Conservation (phyloP, 139 green algal species). For the Chara braunii region DNA sequence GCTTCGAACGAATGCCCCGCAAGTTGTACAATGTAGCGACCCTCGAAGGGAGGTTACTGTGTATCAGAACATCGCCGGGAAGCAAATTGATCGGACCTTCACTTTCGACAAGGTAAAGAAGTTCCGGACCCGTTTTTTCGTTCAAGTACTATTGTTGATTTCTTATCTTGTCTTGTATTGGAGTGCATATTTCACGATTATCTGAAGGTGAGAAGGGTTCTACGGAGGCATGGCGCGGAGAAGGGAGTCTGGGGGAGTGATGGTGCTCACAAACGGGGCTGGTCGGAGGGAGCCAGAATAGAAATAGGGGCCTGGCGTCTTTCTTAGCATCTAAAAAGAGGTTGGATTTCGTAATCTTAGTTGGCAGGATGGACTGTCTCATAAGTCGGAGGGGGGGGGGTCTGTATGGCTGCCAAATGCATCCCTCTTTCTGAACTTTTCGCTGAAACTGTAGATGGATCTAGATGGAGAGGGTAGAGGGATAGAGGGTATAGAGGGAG, state of each 20-base stretch:
- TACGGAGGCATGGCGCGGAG: background rate
- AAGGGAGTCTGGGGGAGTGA: background rate
- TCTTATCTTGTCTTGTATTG: too few species aligned
- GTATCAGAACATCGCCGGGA: slow-evolving; percentile 66
- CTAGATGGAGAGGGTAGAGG: too few species aligned
- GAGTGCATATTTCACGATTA: too few species aligned
- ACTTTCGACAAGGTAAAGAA: slow-evolving; percentile 86
- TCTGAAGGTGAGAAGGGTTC: background rate
- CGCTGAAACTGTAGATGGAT: too few species aligned
- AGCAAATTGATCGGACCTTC: slow-evolving; percentile 74
- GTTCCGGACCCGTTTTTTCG: slow-evolving; percentile 79
- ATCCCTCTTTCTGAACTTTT: too few species aligned
- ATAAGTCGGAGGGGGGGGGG: too few species aligned
- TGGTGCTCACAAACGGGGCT: background rate
- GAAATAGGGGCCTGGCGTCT: background rate
- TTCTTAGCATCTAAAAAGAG: background rate
- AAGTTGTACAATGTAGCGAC: slow-evolving; percentile 80
- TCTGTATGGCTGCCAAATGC: too few species aligned
- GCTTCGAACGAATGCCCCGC: slow-evolving; percentile 46
- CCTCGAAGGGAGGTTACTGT: slow-evolving; percentile 66
- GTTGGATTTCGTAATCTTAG: too few species aligned
- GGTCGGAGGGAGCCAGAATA: background rate
- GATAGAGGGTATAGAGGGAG: too few species aligned
- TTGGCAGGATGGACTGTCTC: too few species aligned
- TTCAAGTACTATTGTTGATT: slow-evolving; percentile 77